phyloP scores from a whole-genome alignment of 805 yeast species.

The Blastobotrys terrestris region DNA sequence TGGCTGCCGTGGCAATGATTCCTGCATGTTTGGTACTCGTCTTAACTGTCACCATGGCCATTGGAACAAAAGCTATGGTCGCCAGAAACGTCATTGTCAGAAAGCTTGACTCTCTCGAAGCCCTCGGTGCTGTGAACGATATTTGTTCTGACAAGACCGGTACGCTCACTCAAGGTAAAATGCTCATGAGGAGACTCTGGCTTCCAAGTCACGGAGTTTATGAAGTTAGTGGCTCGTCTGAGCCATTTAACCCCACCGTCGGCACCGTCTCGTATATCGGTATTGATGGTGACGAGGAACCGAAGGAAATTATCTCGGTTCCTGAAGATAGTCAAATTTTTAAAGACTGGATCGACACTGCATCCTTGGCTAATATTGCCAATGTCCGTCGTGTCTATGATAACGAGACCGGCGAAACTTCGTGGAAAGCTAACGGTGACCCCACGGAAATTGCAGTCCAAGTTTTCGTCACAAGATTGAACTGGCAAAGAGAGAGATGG shows the following conservation, averaged over 20 bases:
- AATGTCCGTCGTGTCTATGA: conserved; percentile 45
- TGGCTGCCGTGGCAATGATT: conserved; percentile 77
- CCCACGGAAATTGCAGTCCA: conserved; percentile 88
- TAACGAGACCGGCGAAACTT: conserved; percentile 34
- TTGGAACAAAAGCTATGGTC: conserved; percentile 72
- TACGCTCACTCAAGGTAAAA: conserved; percentile 72
- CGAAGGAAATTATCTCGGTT: not conserved
- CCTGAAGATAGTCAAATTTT: conserved; percentile 23
- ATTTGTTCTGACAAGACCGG: conserved; percentile 83
- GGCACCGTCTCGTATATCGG: conserved; percentile 42
- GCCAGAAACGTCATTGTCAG: conserved; percentile 64
- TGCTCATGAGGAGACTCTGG: conserved; percentile 69
- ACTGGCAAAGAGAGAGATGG: conserved; percentile 37
- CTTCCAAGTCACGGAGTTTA: conserved; percentile 57
- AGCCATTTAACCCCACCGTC: conserved; percentile 57
- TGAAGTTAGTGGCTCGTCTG: conserved; percentile 47
- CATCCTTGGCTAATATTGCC: conserved; percentile 79
- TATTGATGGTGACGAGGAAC: conserved; percentile 26
- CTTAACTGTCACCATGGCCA: conserved; percentile 80
- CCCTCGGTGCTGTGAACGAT: conserved; percentile 71
- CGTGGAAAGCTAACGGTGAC: conserved; percentile 81
- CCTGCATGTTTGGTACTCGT: conserved; percentile 78
- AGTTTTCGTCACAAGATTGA: conserved; percentile 54
- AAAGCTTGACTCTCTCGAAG: conserved; percentile 71
- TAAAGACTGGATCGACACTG: conserved; percentile 51